Evolutionary conservation across 2,329 filamentous ascomycete genomes (phyloP).

Genomic region (Phaeosphaeria sp.): DNA sequence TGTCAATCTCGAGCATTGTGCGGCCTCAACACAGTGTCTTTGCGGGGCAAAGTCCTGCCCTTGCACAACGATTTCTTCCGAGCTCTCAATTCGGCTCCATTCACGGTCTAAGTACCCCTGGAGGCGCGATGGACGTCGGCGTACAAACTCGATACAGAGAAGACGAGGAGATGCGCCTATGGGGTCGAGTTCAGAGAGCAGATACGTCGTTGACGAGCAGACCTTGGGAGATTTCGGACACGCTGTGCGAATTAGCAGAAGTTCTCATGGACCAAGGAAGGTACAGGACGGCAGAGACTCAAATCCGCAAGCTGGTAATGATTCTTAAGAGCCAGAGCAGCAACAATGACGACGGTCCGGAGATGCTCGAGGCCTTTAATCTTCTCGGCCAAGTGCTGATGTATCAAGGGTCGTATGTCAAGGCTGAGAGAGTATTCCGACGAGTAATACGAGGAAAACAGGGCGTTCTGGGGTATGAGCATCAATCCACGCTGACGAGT

Average conservation of each 20-base stretch:
- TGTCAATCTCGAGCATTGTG: conserved; percentile 24
- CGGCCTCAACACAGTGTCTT: conserved; percentile 19
- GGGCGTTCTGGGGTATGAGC: neutral
- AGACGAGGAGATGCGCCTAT: neutral
- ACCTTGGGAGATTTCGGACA: neutral
- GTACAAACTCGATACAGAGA: neutral
- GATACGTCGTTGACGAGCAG: neutral
- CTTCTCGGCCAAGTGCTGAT: conserved; percentile 14
- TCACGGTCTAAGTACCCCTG: neutral
- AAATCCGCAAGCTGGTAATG: too few species aligned
- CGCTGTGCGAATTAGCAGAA: neutral
- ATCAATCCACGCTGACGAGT: neutral
- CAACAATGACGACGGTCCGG: conserved; percentile 5
- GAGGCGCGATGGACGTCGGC: too few species aligned
- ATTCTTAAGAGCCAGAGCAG: neutral
- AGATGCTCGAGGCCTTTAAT: conserved; percentile 11
- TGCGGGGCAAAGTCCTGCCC: conserved; percentile 21
- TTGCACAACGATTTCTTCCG: conserved; percentile 13
- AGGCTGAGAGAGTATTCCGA: conserved; percentile 13
- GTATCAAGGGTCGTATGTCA: conserved; percentile 16
- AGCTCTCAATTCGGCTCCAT: neutral
- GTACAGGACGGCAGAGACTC: too few species aligned
- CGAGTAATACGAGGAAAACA: neutral
- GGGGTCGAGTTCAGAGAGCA: neutral
- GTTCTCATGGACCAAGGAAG: too few species aligned